Evolutionary conservation across 1,284 basidiomycete genomes (phyloP).

Genomic region (Vanrija sp.): DNA sequence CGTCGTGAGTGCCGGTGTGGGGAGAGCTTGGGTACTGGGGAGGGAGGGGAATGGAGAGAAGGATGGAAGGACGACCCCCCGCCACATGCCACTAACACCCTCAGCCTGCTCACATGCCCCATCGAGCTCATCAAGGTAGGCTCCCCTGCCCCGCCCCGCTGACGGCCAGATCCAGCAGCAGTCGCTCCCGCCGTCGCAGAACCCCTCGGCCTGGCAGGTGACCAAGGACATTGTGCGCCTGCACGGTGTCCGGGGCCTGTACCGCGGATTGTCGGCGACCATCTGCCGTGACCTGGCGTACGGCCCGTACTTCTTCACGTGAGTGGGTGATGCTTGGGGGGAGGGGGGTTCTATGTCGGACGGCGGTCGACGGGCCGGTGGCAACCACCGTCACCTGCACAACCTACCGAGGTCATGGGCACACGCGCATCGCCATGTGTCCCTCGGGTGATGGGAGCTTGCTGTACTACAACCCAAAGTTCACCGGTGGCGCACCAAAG

Average conservation of each 20-base stretch:
- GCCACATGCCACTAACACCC: not conserved
- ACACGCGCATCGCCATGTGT: no score
- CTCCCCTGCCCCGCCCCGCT: not conserved
- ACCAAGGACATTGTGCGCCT: constrained; percentile 56
- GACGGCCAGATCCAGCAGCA: constrained; percentile 61
- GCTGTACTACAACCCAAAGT: no score
- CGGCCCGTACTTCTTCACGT: constrained; percentile 78
- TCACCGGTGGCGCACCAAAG: no score
- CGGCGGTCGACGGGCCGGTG: no score
- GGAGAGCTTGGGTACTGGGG: not conserved
- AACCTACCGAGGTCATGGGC: no score
- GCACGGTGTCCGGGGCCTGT: constrained; percentile 65
- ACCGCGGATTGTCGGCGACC: constrained; percentile 68
- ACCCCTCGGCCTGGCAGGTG: constrained; percentile 54
- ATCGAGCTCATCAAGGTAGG: constrained; percentile 70
- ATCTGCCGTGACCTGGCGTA: constrained; percentile 71
- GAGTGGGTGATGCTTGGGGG: constrained; percentile 23
- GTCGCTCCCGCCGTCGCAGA: constrained; percentile 49
- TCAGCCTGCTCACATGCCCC: constrained; percentile 69
- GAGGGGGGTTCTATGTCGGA: not conserved
- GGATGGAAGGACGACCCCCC: not conserved
- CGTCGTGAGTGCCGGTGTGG: constrained; percentile 57
- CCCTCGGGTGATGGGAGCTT: no score
- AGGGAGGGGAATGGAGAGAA: not conserved
- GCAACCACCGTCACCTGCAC: no score